phyloP scores from a whole-genome alignment of 2,329 filamentous ascomycete genomes.

The Talaromyces verruculosus region DNA sequence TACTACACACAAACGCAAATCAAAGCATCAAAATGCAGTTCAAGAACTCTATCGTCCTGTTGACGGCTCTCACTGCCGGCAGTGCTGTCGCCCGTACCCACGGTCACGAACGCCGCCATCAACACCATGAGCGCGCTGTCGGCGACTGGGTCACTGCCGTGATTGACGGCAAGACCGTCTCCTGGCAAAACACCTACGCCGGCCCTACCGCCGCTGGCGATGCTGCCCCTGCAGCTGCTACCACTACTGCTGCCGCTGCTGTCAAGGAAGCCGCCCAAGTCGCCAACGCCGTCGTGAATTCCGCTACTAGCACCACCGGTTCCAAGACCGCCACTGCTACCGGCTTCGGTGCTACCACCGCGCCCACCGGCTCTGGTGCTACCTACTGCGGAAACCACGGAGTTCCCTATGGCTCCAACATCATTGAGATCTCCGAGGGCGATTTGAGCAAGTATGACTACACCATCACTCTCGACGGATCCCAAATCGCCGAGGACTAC shows the following conservation, averaged over 20 bases:
- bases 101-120: conserved; percentile 42
- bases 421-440: conserved; percentile 37
- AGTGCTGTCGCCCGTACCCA: conserved; percentile 39
- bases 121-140: conserved; percentile 35
- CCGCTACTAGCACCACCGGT: conserved; percentile 18
- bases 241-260: conserved; percentile 18
- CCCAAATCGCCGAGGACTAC: conserved; percentile 33
- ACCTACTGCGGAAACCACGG: conserved; percentile 40
- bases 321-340: conserved; percentile 28
- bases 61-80: conserved; percentile 40
- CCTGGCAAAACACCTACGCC: conserved; percentile 40
- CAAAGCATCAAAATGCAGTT: conserved; percentile 36
- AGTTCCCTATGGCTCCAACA: conserved; percentile 43
- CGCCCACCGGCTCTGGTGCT: conserved; percentile 25
- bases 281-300: conserved; percentile 22
- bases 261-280: conserved; percentile 20
- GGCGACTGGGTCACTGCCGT: conserved; percentile 35
- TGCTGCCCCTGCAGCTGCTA: conserved; percentile 22
- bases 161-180: conserved; percentile 36
- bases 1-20: neutral
- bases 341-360: conserved; percentile 36
- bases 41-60: conserved; percentile 39
- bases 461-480: conserved; percentile 36
- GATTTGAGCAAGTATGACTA: conserved; percentile 38
- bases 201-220: conserved; percentile 24